Percentiles rank a stretch among this genome's conserved stretches.
Evolutionary conservation across 805 yeast genomes (phyloP).

Genomic region (Ogataea philodendri): DNA sequence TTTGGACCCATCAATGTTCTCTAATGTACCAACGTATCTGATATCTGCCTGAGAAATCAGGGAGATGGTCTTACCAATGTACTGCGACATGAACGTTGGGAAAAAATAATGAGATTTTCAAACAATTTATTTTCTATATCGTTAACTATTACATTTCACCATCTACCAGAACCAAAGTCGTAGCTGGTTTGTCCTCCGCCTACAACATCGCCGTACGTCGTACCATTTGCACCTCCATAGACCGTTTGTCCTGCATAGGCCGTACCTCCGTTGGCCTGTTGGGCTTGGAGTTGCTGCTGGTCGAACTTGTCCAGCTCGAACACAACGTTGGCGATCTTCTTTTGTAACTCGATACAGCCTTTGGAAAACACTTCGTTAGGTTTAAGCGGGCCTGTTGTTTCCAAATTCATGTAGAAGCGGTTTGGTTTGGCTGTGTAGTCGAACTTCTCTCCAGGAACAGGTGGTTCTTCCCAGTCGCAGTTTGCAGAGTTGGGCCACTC

Average conservation of each 20-base stretch:
- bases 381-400: slow-evolving; percentile 84
- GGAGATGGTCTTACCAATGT: slow-evolving; percentile 86
- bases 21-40: slow-evolving; percentile 86
- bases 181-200: slow-evolving; percentile 29
- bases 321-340: slow-evolving; percentile 84
- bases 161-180: slow-evolving; percentile 35
- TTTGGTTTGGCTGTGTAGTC: slow-evolving; percentile 82
- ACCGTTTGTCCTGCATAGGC: slow-evolving; percentile 32
- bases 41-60: slow-evolving; percentile 75
- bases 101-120: slow-evolving; percentile 1
- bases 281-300: slow-evolving; percentile 37
- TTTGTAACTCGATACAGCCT: slow-evolving; percentile 81
- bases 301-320: slow-evolving; percentile 57
- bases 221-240: slow-evolving; percentile 24
- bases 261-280: slow-evolving; percentile 32
- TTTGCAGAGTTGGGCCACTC: slow-evolving; percentile 95
- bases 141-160: slow-evolving; percentile 24
- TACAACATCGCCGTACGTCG: slow-evolving; percentile 16
- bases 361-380: slow-evolving; percentile 87
- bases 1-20: slow-evolving; percentile 82
- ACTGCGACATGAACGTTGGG: slow-evolving; percentile 70
- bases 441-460: slow-evolving; percentile 79
- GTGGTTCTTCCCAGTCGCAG: slow-evolving; percentile 95
- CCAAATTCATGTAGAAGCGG: slow-evolving; percentile 83
- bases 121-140: slow-evolving; percentile 6